Percentiles rank a stretch among this genome's conserved stretches.
These are phyloP conservation scores for Phytophthora pinifolia DNA, from an alignment of 352 stramenopile species.

Conservation along the genomic window DNA sequence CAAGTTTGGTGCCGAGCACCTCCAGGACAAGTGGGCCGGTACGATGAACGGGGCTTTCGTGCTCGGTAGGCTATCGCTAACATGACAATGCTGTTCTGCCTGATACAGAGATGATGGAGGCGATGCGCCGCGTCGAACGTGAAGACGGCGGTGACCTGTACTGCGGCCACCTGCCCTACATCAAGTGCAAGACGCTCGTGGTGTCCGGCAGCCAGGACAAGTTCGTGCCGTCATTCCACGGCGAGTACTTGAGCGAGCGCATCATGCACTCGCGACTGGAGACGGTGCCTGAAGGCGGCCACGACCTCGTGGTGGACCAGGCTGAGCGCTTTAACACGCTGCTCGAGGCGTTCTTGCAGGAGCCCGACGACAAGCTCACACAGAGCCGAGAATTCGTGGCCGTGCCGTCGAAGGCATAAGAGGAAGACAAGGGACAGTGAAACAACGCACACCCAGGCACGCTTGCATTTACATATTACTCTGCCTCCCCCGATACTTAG, in stretches of 20 bases:
- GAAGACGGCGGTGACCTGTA: constrained; percentile 67
- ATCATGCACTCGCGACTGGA: constrained; percentile 82
- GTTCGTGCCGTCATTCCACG: constrained; percentile 66
- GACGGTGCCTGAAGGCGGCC: constrained; percentile 47
- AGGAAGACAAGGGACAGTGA: constrained; percentile 14
- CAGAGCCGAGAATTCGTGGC: constrained; percentile 83
- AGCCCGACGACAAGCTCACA: constrained; percentile 81
- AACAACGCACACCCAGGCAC: constrained; percentile 23
- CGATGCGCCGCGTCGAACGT: constrained; percentile 49
- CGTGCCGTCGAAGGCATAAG: constrained; percentile 30
- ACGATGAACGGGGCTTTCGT: constrained; percentile 3
- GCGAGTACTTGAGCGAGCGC: constrained; percentile 84
- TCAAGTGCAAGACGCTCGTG: constrained; percentile 87
- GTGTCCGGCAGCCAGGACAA: constrained; percentile 62
- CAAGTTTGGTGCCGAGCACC: constrained; percentile 51
- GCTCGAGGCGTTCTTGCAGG: constrained; percentile 62
- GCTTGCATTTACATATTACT: constrained; percentile 38
- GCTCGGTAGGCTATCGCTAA: background rate
- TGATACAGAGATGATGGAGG: constrained; percentile 51
- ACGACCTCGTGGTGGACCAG: constrained; percentile 61
- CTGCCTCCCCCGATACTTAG: constrained; percentile 17
- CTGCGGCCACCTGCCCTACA: constrained; percentile 59
- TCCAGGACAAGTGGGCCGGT: constrained; percentile 63
- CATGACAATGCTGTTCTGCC: constrained; percentile 3
- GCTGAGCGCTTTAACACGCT: constrained; percentile 58